These are phyloP conservation scores for Pezicula carpinea DNA, from an alignment of 2,329 filamentous ascomycete species.

Conservation along the genomic window DNA sequence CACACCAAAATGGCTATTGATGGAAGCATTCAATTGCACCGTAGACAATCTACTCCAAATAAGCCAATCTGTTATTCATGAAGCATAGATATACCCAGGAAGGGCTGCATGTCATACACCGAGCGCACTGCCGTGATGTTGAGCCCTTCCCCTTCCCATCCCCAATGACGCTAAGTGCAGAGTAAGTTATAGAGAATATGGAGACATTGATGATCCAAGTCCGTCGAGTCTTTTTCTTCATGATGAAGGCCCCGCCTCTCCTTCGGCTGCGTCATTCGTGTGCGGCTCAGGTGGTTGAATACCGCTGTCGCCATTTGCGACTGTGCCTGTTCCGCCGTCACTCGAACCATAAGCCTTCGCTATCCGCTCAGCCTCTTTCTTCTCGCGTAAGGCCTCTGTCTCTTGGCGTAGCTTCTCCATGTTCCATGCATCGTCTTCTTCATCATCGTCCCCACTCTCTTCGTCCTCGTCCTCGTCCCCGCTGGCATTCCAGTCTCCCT, in stretches of 20 bases:
- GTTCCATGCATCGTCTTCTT: slow-evolving; percentile 60
- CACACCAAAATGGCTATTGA: background rate
- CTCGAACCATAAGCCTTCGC: slow-evolving; percentile 13
- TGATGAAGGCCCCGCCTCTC: slow-evolving; percentile 1
- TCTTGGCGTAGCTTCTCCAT: slow-evolving; percentile 77
- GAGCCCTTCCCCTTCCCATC: slow-evolving; percentile 1
- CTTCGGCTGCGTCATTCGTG: slow-evolving; percentile 8
- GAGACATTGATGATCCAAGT: background rate
- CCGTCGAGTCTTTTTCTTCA: slow-evolving; percentile 10
- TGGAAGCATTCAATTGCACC: background rate
- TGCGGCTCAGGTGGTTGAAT: slow-evolving; percentile 10
- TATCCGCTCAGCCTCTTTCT: slow-evolving; percentile 73
- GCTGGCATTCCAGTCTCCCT: slow-evolving; percentile 79
- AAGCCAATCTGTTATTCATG: background rate
- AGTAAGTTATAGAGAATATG: slow-evolving; percentile 2
- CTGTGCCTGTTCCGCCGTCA: slow-evolving; percentile 6
- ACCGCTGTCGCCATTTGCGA: slow-evolving; percentile 14
- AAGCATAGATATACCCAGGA: background rate
- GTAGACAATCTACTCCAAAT: background rate
- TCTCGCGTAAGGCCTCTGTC: slow-evolving; percentile 70
- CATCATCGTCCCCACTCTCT: slow-evolving; percentile 45
- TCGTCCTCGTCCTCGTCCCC: slow-evolving; percentile 47
- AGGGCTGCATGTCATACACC: background rate
- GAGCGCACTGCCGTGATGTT: slow-evolving; percentile 1
- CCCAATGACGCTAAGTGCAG: slow-evolving; percentile 22